These are phyloP conservation scores for Lasiodiplodia hormozganensis DNA, from an alignment of 2,329 filamentous ascomycete species.

Conservation along the genomic window DNA sequence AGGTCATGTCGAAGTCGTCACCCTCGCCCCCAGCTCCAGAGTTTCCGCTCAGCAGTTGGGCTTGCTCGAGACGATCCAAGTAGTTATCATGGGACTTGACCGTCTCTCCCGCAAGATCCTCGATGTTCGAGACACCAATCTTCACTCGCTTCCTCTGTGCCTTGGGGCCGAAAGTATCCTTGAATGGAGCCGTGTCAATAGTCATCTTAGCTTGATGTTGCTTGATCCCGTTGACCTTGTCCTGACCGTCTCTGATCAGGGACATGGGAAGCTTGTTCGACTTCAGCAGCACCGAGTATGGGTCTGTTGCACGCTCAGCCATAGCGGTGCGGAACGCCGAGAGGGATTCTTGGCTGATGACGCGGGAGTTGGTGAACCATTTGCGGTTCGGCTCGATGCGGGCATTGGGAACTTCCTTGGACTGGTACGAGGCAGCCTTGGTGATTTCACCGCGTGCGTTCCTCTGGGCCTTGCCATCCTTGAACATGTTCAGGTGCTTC, in stretches of 20 bases:
- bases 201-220: slow-evolving; percentile 94
- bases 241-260: slow-evolving; percentile 80
- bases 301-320: slow-evolving; percentile 86
- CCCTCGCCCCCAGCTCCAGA: slow-evolving; percentile 63
- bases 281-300: slow-evolving; percentile 93
- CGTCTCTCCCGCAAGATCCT: slow-evolving; percentile 81
- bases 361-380: slow-evolving; percentile 96
- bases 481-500: slow-evolving; percentile 88
- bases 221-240: slow-evolving; percentile 78
- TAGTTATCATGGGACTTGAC: slow-evolving; percentile 83
- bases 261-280: slow-evolving; percentile 97
- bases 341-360: slow-evolving; percentile 88
- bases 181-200: slow-evolving; percentile 84
- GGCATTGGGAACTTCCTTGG: slow-evolving; percentile 78
- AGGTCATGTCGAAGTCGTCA: slow-evolving; percentile 46
- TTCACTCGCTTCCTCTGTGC: slow-evolving; percentile 92
- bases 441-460: slow-evolving; percentile 86
- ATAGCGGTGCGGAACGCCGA: slow-evolving; percentile 89
- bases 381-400: slow-evolving; percentile 95
- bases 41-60: slow-evolving; percentile 75
- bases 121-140: slow-evolving; percentile 79
- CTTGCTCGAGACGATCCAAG: slow-evolving; percentile 79
- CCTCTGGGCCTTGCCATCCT: slow-evolving; percentile 81
- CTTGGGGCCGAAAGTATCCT: slow-evolving; percentile 91
- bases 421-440: slow-evolving; percentile 84